Evolutionary conservation across 768 basidiomycete species (phyloP), one percentile per base, ranked within the genome.

Genomic region (Suillus hirtellus): DNA sequence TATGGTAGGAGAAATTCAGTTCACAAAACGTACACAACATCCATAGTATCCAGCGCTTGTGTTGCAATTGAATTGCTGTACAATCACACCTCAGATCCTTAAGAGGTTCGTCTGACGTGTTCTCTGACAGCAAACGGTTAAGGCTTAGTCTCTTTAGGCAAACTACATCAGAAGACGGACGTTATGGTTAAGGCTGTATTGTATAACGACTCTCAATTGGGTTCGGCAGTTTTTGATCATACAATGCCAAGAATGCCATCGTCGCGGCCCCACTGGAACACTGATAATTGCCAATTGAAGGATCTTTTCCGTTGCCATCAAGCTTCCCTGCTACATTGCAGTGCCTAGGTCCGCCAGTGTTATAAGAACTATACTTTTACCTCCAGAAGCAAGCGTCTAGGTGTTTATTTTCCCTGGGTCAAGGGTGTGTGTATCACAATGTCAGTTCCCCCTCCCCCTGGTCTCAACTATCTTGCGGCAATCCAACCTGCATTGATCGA

Each of bases 401-500:
- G 5, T n/a, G 35, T 35, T n/a, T 35, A 11, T 53, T 11, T 53
- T 53, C 19, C 31, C 19, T n/a, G 19, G 52, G 34, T 37, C 52
- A 53, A 35, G 19, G 19, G 17, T 4, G 52, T 12, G 34, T 53
- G 10, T 53, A 12, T 53, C 19, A 17, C 52, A 5, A 53, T 53
- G 52, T n/a, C 31, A n/a, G 52, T 11, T 53, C 31, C 31, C 10
- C 50, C 50, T 52, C 52, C 52, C 50, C 52, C 52, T 34, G 52
- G 52, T 19, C 52, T 53, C 31, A 53, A 34, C 31, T 53, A 53
- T 53, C 19, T 53, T 37, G 60, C 56, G 15, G 50, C 69, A 55
- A 66, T 73, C 46, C 65, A 66, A 10, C 68, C 70, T 31, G 66
- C 69, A 7, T 24, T 75, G 7, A 66, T 66, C 27, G 63, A 69